These are phyloP conservation scores for Carex sylvatica DNA, from an alignment of 202 grass and related monocot species.

Conservation along the genomic window DNA sequence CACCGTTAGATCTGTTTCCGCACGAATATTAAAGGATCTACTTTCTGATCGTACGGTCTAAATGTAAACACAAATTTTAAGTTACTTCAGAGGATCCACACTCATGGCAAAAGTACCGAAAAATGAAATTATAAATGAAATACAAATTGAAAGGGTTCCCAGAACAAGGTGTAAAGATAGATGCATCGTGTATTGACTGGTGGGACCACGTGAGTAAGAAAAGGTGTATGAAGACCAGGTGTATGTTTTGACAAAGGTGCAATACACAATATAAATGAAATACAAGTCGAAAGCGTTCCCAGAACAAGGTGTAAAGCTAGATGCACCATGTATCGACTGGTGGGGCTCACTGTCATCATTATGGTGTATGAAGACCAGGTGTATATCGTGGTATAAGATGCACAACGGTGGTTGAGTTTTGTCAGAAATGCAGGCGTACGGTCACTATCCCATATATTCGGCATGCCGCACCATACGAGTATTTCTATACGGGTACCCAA, in stretches of 20 bases:
- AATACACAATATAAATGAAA: neutral
- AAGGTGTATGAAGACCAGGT: neutral
- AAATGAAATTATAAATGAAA: neutral
- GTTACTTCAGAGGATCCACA: no score
- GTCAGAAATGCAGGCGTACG: slow-evolving; percentile 12
- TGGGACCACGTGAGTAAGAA: neutral
- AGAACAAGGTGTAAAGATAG: neutral
- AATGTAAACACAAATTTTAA: no score
- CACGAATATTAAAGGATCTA: no score
- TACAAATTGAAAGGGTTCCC: neutral
- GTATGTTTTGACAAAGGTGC: neutral
- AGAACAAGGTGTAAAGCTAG: no score
- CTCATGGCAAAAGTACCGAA: neutral
- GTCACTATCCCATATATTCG: neutral
- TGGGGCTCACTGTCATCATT: no score
- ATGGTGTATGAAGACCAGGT: neutral
- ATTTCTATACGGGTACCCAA: neutral
- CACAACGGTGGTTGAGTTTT: slow-evolving; percentile 1
- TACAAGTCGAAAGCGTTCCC: no score
- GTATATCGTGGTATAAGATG: neutral
- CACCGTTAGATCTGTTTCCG: no score
- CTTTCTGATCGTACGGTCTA: no score
- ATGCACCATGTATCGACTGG: no score
- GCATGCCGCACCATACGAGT: neutral
- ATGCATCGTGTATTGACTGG: rapidly evolving